Base-by-base conservation (phyloP, 2,329 filamentous ascomycete species). In the Myrmaecium sp. region DNA sequence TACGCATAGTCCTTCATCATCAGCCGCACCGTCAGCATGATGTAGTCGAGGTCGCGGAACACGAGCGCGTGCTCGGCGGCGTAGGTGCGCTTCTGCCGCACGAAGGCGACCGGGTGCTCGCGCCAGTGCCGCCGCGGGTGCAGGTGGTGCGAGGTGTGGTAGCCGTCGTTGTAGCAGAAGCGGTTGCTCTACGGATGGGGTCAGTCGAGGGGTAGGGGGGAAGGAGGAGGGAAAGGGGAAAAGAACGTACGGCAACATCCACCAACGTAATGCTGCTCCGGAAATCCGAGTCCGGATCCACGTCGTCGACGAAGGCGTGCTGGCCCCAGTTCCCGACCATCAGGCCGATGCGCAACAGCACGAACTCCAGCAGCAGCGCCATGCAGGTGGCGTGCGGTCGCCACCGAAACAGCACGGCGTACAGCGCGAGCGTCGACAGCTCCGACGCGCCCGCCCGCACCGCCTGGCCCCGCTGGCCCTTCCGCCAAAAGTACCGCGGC, bases 241-340 rank as follows among this genome's bases (percentile, higher is more conserved):
- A 24, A 5, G 14, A 3, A 54, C 72, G 54, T 62, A 82, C 77
- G 5, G 74, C 62, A 5, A 84, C 76, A 41, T 86, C 79, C 29
- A 86, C 72, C 14, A 86, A 46, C 0, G 79, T 84, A 36, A 84
- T 78, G 46, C 77, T 83, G 1, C 74, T 81, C 18, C 77, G 62
- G 40, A 73, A 84, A 43, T 86, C 78, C 0, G 76, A 83, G 40
- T 79, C 67, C 0, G 79, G 79, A 37, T 81, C 72, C 8, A 69
- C 56, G 12, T 73, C 66, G 39, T 86, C 78, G 5, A 86, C 77
- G 35, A 86, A 73, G 2, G 78, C 78, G 45, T 86, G 79, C 45
- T 86, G 79, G 3, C 76, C 79, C 76, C 77, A 86, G 44, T 86
- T 86, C 1, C 79, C 79, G 5, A 79, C 62, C 79, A 84, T 86